Evolutionary conservation across 805 yeast species (phyloP), one percentile per base, ranked within the genome.

Genomic region (Sugiyamaella mastotermitis): DNA sequence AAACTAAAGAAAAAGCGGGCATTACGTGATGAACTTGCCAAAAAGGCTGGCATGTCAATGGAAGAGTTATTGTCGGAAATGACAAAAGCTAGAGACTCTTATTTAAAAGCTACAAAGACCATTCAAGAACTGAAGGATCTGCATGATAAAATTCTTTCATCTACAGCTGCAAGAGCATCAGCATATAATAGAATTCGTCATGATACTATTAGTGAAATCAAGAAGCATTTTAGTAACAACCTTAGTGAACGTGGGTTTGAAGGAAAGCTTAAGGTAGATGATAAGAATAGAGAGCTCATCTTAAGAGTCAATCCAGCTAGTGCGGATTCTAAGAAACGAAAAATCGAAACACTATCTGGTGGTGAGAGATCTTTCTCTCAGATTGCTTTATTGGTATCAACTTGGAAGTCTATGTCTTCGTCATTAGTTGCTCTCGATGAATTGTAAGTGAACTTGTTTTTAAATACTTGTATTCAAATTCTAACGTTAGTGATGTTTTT

Each of bases 291-390:
- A 22, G 46, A 41, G 17, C 47, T 65, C 16, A 47, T 41, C 3
- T 45, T 57, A 16, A 26, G 32, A n/a, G 57, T 60, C 4, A 43
- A 45, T 16, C 52, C 58, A 3, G 40, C 31, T 20, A 35, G 42
- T 16, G 32, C 67, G 35, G 78, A 74, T 41, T 71, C 69, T 27
- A n/a, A n/a, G n/a, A n/a, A n/a, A n/a, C 68, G 95, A 48, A 76
- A 80, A 26, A 85, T 85, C 3, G 83, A 79, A 47, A 81, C 96
- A 0, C 69, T 90, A 18, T 86, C 96, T 1, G 99, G 99, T 25
- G 99, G 99, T 32, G 98, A 92, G 57, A 88, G 88, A 56, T 86
- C 97, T 0, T 90, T 82, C 58, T 78, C 95, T 0, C 98, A 94
- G 57, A 79, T 90, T 46, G 83, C 97, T 0, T 69, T 92, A 41